Base-by-base conservation (phyloP, 495 filamentous ascomycete species). In the Aspergillus egyptiacus region DNA sequence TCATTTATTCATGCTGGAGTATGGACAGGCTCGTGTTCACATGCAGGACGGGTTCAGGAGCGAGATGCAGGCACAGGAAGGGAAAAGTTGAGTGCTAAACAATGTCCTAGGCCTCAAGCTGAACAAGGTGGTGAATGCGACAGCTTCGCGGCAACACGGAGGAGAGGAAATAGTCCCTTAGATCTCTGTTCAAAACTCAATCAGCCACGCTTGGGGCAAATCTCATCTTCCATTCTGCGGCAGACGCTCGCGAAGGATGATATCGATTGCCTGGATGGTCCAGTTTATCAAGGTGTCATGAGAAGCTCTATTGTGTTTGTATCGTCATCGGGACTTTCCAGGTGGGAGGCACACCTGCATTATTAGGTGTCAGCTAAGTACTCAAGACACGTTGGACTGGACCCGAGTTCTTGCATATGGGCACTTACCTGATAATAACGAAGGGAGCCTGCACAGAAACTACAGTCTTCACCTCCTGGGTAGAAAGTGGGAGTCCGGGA, bases 141-240 rank as follows among this genome's bases (percentile, higher is more conserved):
- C 33, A 35, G 17, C 15, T n/a, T 18, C 18, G 25, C 18, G 11
- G 14, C 19, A 33, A 22, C 24, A 17, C 20, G 15, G 9, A 41
- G n/a, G 11, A 41, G 15, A 23, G 15, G 14, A 0, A 34, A 38
- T 10, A 54, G 51, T 62, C 63, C 61, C 69, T 72, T 51, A 61
- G 69, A 75, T 75, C 58, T 75, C 71, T 73, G 71, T 75, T 74
- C 71, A 59, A 60, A 46, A 63, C 66, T 70, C 70, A 70, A 60
- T 70, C 71, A 71, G 51, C 32, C 59, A 68, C 63, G 33, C 50
- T 32, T 27, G n/a, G 13, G n/a, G 24, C 38, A 37, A 44, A 57
- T 56, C 54, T 65, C 57, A 60, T 55, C 67, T 70, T 70, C 67
- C 67, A 63, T 66, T 61, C 50, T 51, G 43, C 40, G 37, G 38